A percentile compares a stretch with the other conserved stretches of the same genome.
Conservation (phyloP, 768 basidiomycete genomes). For the Pholiota microspora region DNA sequence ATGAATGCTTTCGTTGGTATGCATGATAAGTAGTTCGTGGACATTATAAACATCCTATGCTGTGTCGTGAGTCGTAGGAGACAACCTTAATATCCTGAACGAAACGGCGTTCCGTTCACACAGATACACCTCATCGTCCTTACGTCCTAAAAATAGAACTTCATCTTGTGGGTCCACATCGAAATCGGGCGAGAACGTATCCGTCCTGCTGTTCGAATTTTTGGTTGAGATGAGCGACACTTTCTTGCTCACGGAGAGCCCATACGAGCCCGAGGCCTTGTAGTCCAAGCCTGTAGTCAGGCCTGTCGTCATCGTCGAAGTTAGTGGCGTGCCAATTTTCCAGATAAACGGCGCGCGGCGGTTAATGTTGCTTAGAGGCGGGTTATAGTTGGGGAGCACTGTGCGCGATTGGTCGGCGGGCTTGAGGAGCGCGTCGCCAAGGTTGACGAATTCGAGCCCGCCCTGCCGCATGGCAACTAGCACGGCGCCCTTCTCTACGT, state of each 20-base stretch:
- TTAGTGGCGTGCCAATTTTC: constrained; percentile 80
- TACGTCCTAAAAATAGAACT: constrained; percentile 78
- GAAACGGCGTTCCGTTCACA: constrained; percentile 74
- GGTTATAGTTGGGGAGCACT: constrained; percentile 66
- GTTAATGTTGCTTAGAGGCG: constrained; percentile 59
- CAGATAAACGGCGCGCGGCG: constrained; percentile 77
- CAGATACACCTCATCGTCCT: constrained; percentile 73
- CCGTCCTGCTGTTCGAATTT: constrained; percentile 51
- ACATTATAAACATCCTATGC: constrained; percentile 14
- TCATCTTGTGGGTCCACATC: constrained; percentile 62
- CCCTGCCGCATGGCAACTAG: constrained; percentile 86
- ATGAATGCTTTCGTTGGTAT: constrained; percentile 9
- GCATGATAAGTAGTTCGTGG: constrained; percentile 11
- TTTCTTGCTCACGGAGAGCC: constrained; percentile 17
- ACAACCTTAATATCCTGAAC: constrained; percentile 74
- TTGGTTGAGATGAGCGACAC: constrained; percentile 41
- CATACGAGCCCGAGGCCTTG: constrained; percentile 13
- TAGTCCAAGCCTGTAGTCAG: constrained; percentile 1
- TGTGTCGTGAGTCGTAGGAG: constrained; percentile 36
- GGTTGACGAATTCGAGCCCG: constrained; percentile 78
- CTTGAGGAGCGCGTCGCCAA: constrained; percentile 73
- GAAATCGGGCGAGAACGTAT: constrained; percentile 49
- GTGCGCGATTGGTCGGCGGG: constrained; percentile 82
- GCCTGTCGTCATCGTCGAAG: constrained; percentile 28
- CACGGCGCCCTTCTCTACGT: constrained; percentile 71